phyloP scores from a whole-genome alignment of 345 rosid genomes.

The Melastoma malabathricum region DNA sequence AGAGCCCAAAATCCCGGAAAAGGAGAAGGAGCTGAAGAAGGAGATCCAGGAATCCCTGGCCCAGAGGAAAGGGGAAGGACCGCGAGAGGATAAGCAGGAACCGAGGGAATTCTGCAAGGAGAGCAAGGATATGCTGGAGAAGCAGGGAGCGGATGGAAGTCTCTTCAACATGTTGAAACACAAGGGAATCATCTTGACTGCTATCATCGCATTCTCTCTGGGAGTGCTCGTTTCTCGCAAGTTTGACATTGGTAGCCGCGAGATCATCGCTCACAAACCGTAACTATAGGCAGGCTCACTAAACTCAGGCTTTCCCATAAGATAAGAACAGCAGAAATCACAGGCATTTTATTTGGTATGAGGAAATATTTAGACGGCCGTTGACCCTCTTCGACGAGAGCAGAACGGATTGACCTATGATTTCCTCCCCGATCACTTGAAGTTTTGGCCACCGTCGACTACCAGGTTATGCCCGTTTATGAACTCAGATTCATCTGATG shows the following conservation, averaged over 20 bases:
- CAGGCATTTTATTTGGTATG: too few relatives aligned
- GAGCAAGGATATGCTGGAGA: slow-evolving; percentile 7
- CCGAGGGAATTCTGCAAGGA: not conserved
- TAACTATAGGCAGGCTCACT: too few relatives aligned
- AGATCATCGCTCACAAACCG: too few relatives aligned
- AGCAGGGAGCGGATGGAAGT: slow-evolving; percentile 7
- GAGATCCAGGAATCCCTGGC: not conserved
- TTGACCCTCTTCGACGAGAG: too few relatives aligned
- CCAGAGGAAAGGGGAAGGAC: not conserved
- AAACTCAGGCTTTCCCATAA: too few relatives aligned
- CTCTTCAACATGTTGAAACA: slow-evolving; percentile 11
- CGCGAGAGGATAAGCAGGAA: not conserved
- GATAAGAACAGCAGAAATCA: too few relatives aligned
- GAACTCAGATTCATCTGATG: slow-evolving; percentile 1
- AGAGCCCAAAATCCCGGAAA: not conserved
- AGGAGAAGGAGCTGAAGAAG: not conserved
- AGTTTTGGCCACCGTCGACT: not conserved
- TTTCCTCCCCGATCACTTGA: too few relatives aligned
- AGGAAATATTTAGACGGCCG: too few relatives aligned
- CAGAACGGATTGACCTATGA: too few relatives aligned
- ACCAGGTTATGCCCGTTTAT: slow-evolving; percentile 3
- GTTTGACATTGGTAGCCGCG: not conserved
- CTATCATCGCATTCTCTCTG: slow-evolving; percentile 26
- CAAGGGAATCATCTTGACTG: slow-evolving; percentile 14
- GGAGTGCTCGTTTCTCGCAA: slow-evolving; percentile 20